Evolutionary conservation across 2,329 filamentous ascomycete species (phyloP).

Genomic region (Ceratocystis diversiconidia): DNA sequence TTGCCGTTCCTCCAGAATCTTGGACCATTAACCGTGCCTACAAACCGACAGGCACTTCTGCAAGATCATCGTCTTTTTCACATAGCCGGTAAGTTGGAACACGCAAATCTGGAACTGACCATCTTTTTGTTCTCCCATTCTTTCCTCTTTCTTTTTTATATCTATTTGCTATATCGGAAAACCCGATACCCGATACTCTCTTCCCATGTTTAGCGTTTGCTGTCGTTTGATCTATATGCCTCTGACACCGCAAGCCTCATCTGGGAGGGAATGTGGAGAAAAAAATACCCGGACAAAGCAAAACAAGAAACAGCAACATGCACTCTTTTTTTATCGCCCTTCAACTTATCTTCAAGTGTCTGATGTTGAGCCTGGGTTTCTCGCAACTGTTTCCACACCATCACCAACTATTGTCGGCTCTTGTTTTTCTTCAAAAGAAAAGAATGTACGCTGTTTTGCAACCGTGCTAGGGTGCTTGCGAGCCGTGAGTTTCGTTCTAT

Average conservation of each 20-base stretch:
- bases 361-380: neutral
- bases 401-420: no score
- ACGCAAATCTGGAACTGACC: no score
- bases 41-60: neutral
- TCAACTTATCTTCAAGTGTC: neutral
- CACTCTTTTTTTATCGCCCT: no score
- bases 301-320: no score
- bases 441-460: neutral
- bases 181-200: neutral
- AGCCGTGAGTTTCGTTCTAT: no score
- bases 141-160: conserved; percentile 3
- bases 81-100: conserved; percentile 9
- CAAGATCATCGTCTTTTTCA: conserved; percentile 16
- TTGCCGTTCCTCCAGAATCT: conserved; percentile 8
- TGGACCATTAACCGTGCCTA: conserved; percentile 9
- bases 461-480: neutral
- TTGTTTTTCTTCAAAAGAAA: neutral
- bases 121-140: conserved; percentile 2
- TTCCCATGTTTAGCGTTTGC: neutral
- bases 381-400: no score
- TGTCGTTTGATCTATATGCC: neutral
- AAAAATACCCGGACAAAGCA: no score
- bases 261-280: neutral
- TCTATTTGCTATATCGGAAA: neutral
- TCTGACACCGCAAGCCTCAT: conserved; percentile 1